phyloP scores from a whole-genome alignment of 345 rosid species.

The Linum trigynum region DNA sequence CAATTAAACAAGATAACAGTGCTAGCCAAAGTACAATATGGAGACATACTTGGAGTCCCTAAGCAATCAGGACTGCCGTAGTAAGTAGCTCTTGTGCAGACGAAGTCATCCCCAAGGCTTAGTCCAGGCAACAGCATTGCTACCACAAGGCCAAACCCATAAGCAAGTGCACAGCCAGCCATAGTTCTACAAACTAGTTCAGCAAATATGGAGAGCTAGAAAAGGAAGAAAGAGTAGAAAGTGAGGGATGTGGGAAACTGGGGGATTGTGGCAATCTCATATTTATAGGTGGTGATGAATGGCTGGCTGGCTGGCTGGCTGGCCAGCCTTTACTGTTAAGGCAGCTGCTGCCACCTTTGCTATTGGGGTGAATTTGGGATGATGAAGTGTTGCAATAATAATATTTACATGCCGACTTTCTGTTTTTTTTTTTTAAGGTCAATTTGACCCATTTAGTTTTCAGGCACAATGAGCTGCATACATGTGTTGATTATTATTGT shows the following conservation, averaged over 20 bases:
- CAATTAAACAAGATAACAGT: not conserved
- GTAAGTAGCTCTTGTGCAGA: not conserved
- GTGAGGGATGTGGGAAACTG: conserved; percentile 10
- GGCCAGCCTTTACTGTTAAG: conserved; percentile 5
- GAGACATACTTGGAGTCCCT: conserved; percentile 2
- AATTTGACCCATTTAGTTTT: no score
- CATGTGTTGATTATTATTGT: no score
- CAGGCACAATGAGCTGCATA: no score
- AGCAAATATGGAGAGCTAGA: not conserved
- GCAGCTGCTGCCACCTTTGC: not conserved
- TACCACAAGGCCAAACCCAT: not conserved
- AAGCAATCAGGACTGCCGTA: conserved; percentile 8
- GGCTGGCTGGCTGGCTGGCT: conserved; percentile 15
- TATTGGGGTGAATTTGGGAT: no score
- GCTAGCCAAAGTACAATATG: not conserved
- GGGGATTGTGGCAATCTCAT: conserved; percentile 23
- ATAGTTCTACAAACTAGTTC: not conserved
- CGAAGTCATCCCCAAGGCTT: not conserved
- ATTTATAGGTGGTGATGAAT: conserved; percentile 8
- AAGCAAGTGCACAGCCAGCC: conserved; percentile 14
- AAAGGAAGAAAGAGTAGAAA: not conserved
- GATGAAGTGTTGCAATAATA: no score
- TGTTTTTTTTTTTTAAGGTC: no score
- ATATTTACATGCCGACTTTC: no score
- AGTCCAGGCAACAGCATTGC: not conserved